phyloP scores from a whole-genome alignment of 73 alveolate species.

The Tetrahymena malaccensis region DNA sequence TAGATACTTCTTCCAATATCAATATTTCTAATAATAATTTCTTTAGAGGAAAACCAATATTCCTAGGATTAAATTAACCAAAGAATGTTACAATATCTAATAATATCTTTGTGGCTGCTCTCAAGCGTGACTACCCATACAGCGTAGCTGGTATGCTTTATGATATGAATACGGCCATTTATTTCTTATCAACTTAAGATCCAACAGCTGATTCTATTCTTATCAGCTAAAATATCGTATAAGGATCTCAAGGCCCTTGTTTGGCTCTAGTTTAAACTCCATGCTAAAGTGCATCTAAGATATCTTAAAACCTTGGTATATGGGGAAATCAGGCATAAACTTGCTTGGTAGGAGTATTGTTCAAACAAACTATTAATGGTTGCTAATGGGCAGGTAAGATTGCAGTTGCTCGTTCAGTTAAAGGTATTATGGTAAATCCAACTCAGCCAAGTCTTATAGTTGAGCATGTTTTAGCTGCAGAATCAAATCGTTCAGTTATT shows the following conservation, averaged over 20 bases:
- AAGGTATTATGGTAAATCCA: neutral
- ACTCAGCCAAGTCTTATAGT: neutral
- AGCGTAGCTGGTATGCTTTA: neutral
- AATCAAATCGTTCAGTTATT: neutral
- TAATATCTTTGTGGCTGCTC: neutral
- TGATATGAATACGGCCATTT: constrained; percentile 3
- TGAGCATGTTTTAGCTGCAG: neutral
- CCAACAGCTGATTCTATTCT: neutral
- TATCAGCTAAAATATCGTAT: neutral
- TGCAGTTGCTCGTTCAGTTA: neutral
- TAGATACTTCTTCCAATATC: neutral
- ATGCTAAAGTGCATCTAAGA: neutral
- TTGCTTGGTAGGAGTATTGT: neutral
- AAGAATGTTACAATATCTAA: neutral
- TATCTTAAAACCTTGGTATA: neutral
- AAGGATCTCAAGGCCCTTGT: neutral
- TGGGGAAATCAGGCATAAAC: neutral
- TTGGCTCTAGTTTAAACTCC: neutral
- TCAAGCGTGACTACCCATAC: neutral
- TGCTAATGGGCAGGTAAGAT: neutral
- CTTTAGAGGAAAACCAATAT: constrained; percentile 12
- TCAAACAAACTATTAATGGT: neutral
- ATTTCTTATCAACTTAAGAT: neutral
- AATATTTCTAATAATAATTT: constrained; percentile 6
- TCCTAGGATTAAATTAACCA: neutral